These are phyloP conservation scores for Hypoxylon rubiginosum DNA, from an alignment of 2,329 filamentous ascomycete species.

Conservation along the genomic window DNA sequence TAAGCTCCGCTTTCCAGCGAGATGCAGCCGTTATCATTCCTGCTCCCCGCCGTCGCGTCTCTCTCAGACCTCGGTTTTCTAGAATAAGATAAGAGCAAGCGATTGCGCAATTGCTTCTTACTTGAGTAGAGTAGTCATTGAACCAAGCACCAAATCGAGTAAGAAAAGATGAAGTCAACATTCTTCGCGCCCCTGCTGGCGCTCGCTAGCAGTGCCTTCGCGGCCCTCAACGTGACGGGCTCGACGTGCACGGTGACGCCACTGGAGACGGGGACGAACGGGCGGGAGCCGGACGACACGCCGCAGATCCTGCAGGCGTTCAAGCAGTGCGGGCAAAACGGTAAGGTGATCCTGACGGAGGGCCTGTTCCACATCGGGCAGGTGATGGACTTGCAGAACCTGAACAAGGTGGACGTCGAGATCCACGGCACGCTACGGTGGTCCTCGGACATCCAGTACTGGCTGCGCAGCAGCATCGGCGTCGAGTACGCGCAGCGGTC, in stretches of 20 bases:
- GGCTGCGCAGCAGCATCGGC: constrained; percentile 60
- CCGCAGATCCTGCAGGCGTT: constrained; percentile 66
- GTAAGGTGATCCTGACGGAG: constrained; percentile 64
- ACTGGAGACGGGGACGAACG: constrained; percentile 33
- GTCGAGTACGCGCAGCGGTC: constrained; percentile 65
- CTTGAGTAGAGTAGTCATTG: neutral
- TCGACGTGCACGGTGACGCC: constrained; percentile 51
- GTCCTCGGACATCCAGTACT: constrained; percentile 60
- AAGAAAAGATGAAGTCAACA: constrained; percentile 29
- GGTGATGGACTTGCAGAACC: constrained; percentile 63
- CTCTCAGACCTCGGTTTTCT: neutral
- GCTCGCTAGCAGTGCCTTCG: constrained; percentile 32
- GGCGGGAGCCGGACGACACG: constrained; percentile 59
- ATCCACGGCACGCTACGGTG: constrained; percentile 61
- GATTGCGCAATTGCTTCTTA: constrained; percentile 21
- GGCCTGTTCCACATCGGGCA: constrained; percentile 63
- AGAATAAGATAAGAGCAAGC: constrained; percentile 17
- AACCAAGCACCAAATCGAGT: neutral
- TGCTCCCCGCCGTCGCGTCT: constrained; percentile 11
- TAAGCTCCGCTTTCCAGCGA: constrained; percentile 15
- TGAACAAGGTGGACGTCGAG: constrained; percentile 62
- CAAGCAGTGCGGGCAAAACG: constrained; percentile 61
- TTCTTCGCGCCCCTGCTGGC: constrained; percentile 32
- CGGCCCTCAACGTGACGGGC: constrained; percentile 46
- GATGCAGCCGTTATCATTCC: constrained; percentile 20